Base-by-base conservation (phyloP, 192 early-diverging fungal genomes). In the Thamnidium elegans region DNA sequence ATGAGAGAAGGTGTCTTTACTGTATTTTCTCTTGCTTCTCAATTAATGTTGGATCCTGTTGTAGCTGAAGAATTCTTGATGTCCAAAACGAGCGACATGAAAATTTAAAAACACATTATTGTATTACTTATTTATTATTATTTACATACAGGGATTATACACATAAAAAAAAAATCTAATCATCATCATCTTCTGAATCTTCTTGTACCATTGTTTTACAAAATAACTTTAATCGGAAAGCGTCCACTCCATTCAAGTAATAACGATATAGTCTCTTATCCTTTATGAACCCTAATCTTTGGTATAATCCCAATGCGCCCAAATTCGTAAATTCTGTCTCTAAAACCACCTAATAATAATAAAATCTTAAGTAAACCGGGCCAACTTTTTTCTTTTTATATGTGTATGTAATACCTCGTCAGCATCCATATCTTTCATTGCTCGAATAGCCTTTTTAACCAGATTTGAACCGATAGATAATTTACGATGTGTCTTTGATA, bases 231-330 rank as follows among this genome's bases (percentile, higher is more conserved):
- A 93, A 72, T 46, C 92, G 73, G 64, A 82, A 99, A 0, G 97
- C 97, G 69, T 97, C 97, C 1, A 88, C 84, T 0, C 95, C 97
- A 62, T 92, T 94, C 58, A 99, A 71, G 69, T 99, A 99, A 67
- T 99, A 99, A 21, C 92, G 79, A 66, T 82, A 82, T 45, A 99
- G 69, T 32, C 94, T 68, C 75, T 99, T 99, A 48, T 99, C 95
- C 45, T 89, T 81, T 34, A 97, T 81, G 66, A 99, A 99, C 5
- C 97, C 97, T 26, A 99, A 74, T 4, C 84, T 80, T 75, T 94
- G 87, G 62, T 99, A 99, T 54, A 99, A 70, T 1, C 84, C 81
- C 43, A 97, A 75, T 1, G 97, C 95, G 1, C 86, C 91, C 58
- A 50, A 62, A 70, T 99, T 99, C 3, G 88, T 88, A 8, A 85